Evolutionary conservation across 768 basidiomycete species (phyloP), one percentile per base, ranked within the genome.

Genomic region (Leccinum rimulosum): DNA sequence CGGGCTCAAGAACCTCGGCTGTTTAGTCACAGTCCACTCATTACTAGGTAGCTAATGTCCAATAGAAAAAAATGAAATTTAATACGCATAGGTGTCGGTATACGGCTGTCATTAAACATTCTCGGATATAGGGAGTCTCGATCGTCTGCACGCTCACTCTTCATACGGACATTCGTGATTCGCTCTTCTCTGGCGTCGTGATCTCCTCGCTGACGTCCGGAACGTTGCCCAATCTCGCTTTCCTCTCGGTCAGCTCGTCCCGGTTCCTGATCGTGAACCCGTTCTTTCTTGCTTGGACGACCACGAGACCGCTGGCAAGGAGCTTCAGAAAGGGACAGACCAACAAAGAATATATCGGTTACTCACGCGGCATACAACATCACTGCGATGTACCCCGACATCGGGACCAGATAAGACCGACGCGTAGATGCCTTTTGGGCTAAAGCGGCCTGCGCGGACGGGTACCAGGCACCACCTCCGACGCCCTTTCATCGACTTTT

Each of bases 1-100:
- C 85, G 38, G 91, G 91, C 50, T 90, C 91, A 35, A 83, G 90
- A 72, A 85, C 84, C 31, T 89, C 87, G 48, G 85, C 83, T 64
- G 87, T 88, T 73, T 88, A 74, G 72, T 73, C 60, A 53, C n/a
- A 28, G 59, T 36, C 33, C 43, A 53, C 33, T 57, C 25, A 49
- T 52, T 43, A 28, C 50, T 55, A 51, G 33, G 58, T 58, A 66
- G 53, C 59, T 52, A 27, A 59, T 33, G 50, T 56, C 49, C 47
- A 25, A 55, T 57, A 58, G 50, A 47, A 15, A 64, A 40, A 19
- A 45, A 43, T 55, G 52, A 59, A 51, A 66, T 71, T 60, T 58
- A 60, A 63, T 61, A 35, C 57, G 33, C 52, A 52, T 49, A 61
- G 55, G 50, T 51, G 56, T 57, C 54, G 11, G 12, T 33, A 36